Conservation (phyloP, 129 eudicot genomes). For the Saposhnikovia divaricata region DNA sequence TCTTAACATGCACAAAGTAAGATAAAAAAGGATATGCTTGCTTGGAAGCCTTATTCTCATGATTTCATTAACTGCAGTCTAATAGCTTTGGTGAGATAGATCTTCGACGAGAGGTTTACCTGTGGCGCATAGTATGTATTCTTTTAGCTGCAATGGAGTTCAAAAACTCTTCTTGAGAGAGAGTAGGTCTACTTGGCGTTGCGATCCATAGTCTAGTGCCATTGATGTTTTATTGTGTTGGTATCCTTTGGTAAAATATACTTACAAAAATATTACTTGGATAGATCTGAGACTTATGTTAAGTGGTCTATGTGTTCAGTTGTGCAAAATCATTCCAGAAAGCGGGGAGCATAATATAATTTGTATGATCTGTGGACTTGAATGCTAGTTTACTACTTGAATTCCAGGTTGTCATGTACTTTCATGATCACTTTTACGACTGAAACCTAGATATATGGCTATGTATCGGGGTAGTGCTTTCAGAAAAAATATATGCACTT, state of each 20-base stretch:
- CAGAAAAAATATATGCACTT: neutral
- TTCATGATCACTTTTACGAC: neutral
- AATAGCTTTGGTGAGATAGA: neutral
- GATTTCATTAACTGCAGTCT: neutral
- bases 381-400: neutral
- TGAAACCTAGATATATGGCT: neutral
- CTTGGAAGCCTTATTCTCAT: neutral
- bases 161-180: neutral
- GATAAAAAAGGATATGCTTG: neutral
- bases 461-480: neutral
- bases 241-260: neutral
- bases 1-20: neutral
- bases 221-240: neutral
- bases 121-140: neutral
- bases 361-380: neutral
- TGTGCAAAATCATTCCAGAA: neutral
- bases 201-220: neutral
- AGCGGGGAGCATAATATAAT: neutral
- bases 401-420: neutral
- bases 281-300: neutral
- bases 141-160: neutral
- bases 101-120: neutral
- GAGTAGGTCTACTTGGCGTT: neutral
- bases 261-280: neutral
- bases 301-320: neutral